These are phyloP conservation scores for Gamarada debralockiae DNA, from an alignment of 495 filamentous ascomycete genomes.

Conservation along the genomic window DNA sequence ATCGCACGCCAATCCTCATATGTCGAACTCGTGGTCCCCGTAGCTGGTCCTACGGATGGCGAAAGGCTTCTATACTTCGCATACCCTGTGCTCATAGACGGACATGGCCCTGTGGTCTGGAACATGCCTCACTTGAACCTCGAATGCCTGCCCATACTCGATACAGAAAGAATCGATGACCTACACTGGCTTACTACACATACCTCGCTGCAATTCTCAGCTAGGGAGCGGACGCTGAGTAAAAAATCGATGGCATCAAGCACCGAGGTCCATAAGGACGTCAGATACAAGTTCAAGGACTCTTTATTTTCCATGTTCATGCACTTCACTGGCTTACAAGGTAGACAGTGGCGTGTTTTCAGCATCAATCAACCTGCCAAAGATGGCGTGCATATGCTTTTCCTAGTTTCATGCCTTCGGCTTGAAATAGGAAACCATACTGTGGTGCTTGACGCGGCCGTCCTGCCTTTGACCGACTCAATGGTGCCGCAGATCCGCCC, in stretches of 20 bases:
- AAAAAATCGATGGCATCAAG: not conserved
- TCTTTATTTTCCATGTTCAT: conserved; percentile 42
- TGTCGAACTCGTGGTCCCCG: conserved; percentile 38
- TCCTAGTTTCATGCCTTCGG: conserved; percentile 34
- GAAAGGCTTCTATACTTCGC: conserved; percentile 27
- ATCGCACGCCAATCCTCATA: conserved; percentile 44
- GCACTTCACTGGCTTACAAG: conserved; percentile 31
- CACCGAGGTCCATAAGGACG: conserved; percentile 9
- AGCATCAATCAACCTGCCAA: conserved; percentile 29
- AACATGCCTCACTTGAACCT: conserved; percentile 40
- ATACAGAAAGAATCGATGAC: conserved; percentile 24
- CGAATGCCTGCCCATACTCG: conserved; percentile 36
- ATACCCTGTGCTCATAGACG: conserved; percentile 24
- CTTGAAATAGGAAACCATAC: conserved; percentile 37
- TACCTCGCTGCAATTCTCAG: conserved; percentile 30
- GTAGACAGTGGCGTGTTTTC: conserved; percentile 33
- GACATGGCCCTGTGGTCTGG: conserved; percentile 22
- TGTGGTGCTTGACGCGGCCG: conserved; percentile 43
- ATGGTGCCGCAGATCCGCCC: conserved; percentile 25
- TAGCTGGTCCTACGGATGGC: conserved; percentile 16
- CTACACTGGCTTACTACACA: conserved; percentile 35
- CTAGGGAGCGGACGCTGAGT: conserved; percentile 33
- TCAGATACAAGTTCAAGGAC: conserved; percentile 44
- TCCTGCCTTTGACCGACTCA: conserved; percentile 37
- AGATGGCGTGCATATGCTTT: conserved; percentile 37